Conservation (phyloP, 2,329 filamentous ascomycete genomes). For the Penicillium nordicum region DNA sequence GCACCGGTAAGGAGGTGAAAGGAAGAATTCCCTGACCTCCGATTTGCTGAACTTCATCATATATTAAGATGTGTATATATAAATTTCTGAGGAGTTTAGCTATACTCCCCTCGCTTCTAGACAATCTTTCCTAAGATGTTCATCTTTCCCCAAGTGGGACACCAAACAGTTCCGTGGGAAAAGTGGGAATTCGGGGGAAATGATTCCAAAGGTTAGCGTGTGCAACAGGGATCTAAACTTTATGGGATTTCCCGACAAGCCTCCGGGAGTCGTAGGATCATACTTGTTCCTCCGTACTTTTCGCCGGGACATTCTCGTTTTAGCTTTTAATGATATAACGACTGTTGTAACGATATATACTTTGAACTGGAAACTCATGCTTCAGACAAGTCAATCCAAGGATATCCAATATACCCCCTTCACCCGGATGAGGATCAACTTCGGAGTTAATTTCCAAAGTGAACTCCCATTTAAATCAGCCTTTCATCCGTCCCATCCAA, state of each 20-base stretch:
- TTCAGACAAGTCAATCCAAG: background rate
- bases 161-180: background rate
- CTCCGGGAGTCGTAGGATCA: background rate
- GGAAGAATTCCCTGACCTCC: conserved; percentile 9
- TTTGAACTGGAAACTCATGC: background rate
- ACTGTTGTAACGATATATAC: no score
- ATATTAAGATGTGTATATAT: background rate
- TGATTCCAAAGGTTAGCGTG: background rate
- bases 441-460: background rate
- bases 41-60: conserved; percentile 9
- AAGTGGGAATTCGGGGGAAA: background rate
- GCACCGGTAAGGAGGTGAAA: conserved; percentile 2
- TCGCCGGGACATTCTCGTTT: background rate
- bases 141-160: conserved; percentile 4
- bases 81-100: background rate
- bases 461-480: conserved; percentile 1
- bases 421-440: background rate
- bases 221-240: conserved; percentile 2
- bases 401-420: background rate
- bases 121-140: conserved; percentile 4
- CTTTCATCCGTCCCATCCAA: background rate
- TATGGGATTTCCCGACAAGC: background rate
- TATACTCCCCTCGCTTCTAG: background rate
- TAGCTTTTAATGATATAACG: background rate
- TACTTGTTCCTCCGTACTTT: background rate